Evolutionary conservation across 2,329 filamentous ascomycete species (phyloP), one percentile per base, ranked within the genome.

Genomic region (Alternaria brassicae): DNA sequence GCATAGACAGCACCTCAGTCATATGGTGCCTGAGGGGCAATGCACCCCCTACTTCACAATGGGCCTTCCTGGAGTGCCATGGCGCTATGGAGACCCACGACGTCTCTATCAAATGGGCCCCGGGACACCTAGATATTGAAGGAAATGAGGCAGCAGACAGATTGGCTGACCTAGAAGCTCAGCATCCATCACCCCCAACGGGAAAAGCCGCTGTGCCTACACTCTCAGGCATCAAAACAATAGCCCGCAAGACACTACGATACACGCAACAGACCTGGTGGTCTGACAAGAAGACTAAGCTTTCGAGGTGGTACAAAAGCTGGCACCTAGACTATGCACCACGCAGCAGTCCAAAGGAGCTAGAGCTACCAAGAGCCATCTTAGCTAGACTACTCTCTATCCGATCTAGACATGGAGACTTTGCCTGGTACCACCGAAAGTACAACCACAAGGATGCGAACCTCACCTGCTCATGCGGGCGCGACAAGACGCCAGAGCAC

Each of bases 1-100:
- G 50, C 17, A 59, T 59, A 28, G 56, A 59, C 50, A 50, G 44
- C 27, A 55, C 56, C 21, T 60, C 39, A 50, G 56, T 60, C 13
- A 60, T 60, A 19, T 60, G 34, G 56, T 39, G 56, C 40, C 51
- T n/a, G n/a, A n/a, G n/a, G n/a, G n/a, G n/a, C n/a, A n/a, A n/a
- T n/a, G n/a, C n/a, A n/a, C n/a, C n/a, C 13, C 4, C 32, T 10
- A 28, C 51, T 7, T 60, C 47, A 8, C 40, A 60, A 34, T 60
- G 44, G 56, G 56, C 51, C n/a, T 60, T 60, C 40, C 30, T 55
- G 3, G 30, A 51, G 25, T 60, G 56, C 51, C 19, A 55, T 4
- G 27, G 17, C 4, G 51, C 56, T 10, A 60, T 60, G 23, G 51
- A 25, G 15, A 36, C 32, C n/a, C 9, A n/a, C n/a, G 15, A 52